These are phyloP conservation scores for Colletotrichum abscissum DNA, from an alignment of 2,329 filamentous ascomycete genomes.

Conservation along the genomic window DNA sequence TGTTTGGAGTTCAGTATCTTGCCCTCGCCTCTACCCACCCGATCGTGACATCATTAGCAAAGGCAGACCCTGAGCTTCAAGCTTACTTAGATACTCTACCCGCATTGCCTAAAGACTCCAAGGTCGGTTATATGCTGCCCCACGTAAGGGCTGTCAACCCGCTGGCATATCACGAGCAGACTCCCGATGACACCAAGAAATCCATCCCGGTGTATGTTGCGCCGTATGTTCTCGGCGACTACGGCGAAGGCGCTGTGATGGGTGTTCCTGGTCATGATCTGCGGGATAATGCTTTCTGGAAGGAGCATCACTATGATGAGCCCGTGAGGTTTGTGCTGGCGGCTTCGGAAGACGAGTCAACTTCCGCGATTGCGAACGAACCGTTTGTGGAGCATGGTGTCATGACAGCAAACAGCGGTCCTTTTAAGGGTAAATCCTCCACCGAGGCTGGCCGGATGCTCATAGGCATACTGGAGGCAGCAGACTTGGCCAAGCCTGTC, in stretches of 20 bases:
- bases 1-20: conserved; percentile 89
- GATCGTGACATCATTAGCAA: conserved; percentile 71
- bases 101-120: conserved; percentile 64
- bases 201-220: conserved; percentile 82
- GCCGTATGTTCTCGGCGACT: conserved; percentile 86
- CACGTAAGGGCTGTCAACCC: conserved; percentile 74
- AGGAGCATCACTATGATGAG: conserved; percentile 70
- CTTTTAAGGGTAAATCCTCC: conserved; percentile 73
- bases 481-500: conserved; percentile 68
- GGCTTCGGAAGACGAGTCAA: conserved; percentile 60
- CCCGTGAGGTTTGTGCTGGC: conserved; percentile 74
- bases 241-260: conserved; percentile 91
- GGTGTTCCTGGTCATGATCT: conserved; percentile 88
- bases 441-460: conserved; percentile 71
- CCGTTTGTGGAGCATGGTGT: conserved; percentile 75
- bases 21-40: conserved; percentile 81
- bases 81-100: conserved; percentile 75
- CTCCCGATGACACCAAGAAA: conserved; percentile 62
- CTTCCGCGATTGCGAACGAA: conserved; percentile 54
- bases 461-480: conserved; percentile 64
- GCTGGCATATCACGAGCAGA: conserved; percentile 65
- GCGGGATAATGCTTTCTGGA: conserved; percentile 85
- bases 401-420: conserved; percentile 74
- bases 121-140: conserved; percentile 75
- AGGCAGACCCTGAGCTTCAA: conserved; percentile 69